Conservation (phyloP, 2,329 filamentous ascomycete species). For the Neofusicoccum sp. region DNA sequence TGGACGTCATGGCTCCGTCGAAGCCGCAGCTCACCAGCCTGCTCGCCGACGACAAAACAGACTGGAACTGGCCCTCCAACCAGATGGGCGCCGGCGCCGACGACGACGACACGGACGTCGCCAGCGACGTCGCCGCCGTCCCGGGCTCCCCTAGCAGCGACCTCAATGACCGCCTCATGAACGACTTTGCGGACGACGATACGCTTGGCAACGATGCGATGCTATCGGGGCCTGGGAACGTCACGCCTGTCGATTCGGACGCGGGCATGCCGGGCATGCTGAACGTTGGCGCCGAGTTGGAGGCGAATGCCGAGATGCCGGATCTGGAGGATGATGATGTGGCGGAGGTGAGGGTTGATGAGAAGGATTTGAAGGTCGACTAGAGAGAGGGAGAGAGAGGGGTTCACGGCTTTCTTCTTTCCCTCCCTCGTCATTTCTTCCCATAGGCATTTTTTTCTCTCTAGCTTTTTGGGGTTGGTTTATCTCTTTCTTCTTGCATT, state of each 20-base stretch:
- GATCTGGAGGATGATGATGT: slow-evolving; percentile 20
- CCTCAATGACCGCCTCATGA: background rate
- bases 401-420: too few species aligned
- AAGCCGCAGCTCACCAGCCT: background rate
- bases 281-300: slow-evolving; percentile 6
- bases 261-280: background rate
- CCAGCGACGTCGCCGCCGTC: slow-evolving; percentile 2
- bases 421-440: too few species aligned
- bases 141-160: background rate
- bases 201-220: background rate
- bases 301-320: slow-evolving; percentile 6
- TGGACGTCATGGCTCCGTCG: background rate
- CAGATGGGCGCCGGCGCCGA: background rate
- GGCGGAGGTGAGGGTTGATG: slow-evolving; percentile 21
- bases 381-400: background rate
- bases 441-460: too few species aligned
- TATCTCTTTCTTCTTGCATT: too few species aligned
- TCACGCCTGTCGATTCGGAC: slow-evolving; percentile 5
- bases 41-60: background rate
- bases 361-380: slow-evolving; percentile 11
- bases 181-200: slow-evolving; percentile 1
- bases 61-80: background rate
- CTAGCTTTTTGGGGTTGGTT: too few species aligned
- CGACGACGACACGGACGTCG: slow-evolving; percentile 10
- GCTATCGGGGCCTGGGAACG: background rate